These are phyloP conservation scores for Heracleum sosnowskyi DNA, from an alignment of 129 eudicot species.

Conservation along the genomic window DNA sequence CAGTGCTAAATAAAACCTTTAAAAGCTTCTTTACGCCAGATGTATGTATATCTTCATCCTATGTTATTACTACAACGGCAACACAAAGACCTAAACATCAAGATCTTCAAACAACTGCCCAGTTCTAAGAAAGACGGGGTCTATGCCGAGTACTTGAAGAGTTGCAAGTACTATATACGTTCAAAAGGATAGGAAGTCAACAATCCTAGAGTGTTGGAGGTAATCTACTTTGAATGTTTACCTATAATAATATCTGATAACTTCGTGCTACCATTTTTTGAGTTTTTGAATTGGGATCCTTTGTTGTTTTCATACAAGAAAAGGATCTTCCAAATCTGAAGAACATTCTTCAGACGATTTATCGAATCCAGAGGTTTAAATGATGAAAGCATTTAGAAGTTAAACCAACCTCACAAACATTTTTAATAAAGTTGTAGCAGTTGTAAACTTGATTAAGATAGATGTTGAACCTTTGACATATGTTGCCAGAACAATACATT, in stretches of 20 bases:
- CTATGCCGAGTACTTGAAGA: slow-evolving; percentile 43
- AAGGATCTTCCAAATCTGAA: slow-evolving; percentile 61
- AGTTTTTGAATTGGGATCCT: slow-evolving; percentile 52
- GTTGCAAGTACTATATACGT: slow-evolving; percentile 65
- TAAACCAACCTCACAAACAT: too few relatives aligned
- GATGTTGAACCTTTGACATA: too few relatives aligned
- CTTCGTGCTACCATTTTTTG: slow-evolving; percentile 59
- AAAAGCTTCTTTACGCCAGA: slow-evolving; percentile 23
- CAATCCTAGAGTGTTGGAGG: slow-evolving; percentile 67
- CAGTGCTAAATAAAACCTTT: too few relatives aligned
- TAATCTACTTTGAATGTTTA: slow-evolving; percentile 52
- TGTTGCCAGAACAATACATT: too few relatives aligned
- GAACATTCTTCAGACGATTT: slow-evolving; percentile 43
- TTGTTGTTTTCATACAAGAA: slow-evolving; percentile 54
- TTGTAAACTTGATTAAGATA: too few relatives aligned
- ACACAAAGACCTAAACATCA: slow-evolving; percentile 70
- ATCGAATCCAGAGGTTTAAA: too few relatives aligned
- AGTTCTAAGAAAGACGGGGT: slow-evolving; percentile 22
- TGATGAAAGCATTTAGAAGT: too few relatives aligned
- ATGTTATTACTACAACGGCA: slow-evolving; percentile 42
- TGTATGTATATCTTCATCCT: slow-evolving; percentile 57
- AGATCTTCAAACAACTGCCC: slow-evolving; percentile 30
- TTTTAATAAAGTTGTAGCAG: too few relatives aligned
- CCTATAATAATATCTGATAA: slow-evolving; percentile 62
- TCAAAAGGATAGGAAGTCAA: slow-evolving; percentile 72